phyloP scores from a whole-genome alignment of 306 rosid species.

The Astragalus membranaceus region DNA sequence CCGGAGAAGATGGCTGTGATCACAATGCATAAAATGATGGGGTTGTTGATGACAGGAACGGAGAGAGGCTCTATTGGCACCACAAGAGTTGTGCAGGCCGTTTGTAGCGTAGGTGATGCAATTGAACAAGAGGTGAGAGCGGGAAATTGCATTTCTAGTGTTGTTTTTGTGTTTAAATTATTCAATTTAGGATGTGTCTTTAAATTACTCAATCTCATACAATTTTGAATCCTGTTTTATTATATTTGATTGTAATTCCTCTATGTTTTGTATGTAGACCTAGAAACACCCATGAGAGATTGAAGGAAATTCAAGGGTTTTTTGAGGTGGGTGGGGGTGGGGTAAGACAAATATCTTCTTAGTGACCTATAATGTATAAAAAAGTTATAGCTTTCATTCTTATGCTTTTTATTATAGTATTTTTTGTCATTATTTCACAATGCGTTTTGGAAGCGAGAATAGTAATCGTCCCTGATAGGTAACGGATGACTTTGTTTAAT shows the following conservation, averaged over 20 bases:
- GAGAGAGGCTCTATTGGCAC: slow-evolving; percentile 50
- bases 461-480: not conserved
- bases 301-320: slow-evolving; percentile 1
- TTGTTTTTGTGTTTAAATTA: slow-evolving; percentile 1
- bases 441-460: not conserved
- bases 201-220: not conserved
- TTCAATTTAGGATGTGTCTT: not conserved
- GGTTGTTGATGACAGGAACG: slow-evolving; percentile 60
- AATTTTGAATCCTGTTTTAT: slow-evolving; percentile 3
- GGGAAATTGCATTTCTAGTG: slow-evolving; percentile 23
- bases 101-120: slow-evolving; percentile 73
- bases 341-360: not conserved
- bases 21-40: slow-evolving; percentile 89
- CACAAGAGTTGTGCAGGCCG: slow-evolving; percentile 59
- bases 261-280: not conserved
- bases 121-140: slow-evolving; percentile 88
- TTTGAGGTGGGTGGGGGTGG: not conserved
- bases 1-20: slow-evolving; percentile 87
- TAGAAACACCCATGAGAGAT: not conserved
- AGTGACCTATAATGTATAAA: not conserved
- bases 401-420: not conserved
- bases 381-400: too few relatives aligned
- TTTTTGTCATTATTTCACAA: not conserved
- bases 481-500: not conserved
- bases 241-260: not conserved